Percentiles rank a stretch among this genome's conserved stretches.
phyloP scores from a whole-genome alignment of 2,329 filamentous ascomycete species.

The Aureobasidium pullulans region DNA sequence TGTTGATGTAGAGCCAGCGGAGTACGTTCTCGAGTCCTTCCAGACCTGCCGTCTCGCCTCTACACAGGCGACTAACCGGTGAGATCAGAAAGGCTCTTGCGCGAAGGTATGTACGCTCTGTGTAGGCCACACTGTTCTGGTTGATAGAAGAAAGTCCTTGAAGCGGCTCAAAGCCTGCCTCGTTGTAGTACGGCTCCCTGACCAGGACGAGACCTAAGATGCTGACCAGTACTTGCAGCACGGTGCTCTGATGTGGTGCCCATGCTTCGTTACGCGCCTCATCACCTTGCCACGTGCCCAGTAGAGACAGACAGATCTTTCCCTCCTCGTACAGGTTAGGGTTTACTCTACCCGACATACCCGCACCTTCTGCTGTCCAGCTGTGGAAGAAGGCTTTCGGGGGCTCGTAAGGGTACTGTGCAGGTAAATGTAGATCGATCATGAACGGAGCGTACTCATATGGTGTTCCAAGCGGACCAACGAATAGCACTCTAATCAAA shows the following conservation, averaged over 20 bases:
- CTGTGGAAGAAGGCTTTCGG: slow-evolving; percentile 51
- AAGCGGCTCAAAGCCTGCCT: slow-evolving; percentile 53
- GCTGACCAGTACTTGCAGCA: slow-evolving; percentile 52
- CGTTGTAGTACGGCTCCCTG: slow-evolving; percentile 55
- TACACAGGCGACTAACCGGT: neutral
- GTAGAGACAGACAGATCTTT: slow-evolving; percentile 52
- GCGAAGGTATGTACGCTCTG: slow-evolving; percentile 48
- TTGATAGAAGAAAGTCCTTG: slow-evolving; percentile 34
- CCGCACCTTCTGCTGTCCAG: slow-evolving; percentile 41
- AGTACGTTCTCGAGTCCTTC: slow-evolving; percentile 46
- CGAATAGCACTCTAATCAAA: slow-evolving; percentile 50
- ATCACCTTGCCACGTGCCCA: slow-evolving; percentile 53
- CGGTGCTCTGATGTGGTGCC: slow-evolving; percentile 45
- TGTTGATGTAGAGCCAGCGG: slow-evolving; percentile 42
- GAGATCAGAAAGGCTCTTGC: slow-evolving; percentile 41
- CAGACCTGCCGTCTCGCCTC: slow-evolving; percentile 17
- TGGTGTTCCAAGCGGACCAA: slow-evolving; percentile 52
- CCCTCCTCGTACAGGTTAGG: slow-evolving; percentile 58
- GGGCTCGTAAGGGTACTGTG: slow-evolving; percentile 44
- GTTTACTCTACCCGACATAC: slow-evolving; percentile 46
- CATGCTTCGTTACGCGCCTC: slow-evolving; percentile 46
- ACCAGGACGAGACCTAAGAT: slow-evolving; percentile 52
- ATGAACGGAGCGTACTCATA: slow-evolving; percentile 56
- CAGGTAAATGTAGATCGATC: slow-evolving; percentile 49
- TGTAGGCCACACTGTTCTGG: slow-evolving; percentile 43